Base-by-base conservation (phyloP, 805 yeast species). In the Metschnikowia similis region DNA sequence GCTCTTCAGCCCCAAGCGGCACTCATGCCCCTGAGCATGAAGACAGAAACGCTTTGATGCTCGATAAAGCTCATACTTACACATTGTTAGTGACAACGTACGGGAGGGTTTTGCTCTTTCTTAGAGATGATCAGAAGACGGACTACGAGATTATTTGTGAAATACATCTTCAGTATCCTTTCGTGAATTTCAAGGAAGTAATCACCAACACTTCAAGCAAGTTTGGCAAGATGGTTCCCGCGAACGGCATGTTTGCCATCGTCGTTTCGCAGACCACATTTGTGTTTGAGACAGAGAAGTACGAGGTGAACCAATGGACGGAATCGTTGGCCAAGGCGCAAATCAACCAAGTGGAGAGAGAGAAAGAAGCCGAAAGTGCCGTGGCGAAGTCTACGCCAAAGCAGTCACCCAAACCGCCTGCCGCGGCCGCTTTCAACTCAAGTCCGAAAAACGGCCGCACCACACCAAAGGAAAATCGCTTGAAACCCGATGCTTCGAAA, bases 51-150 rank as follows among this genome's bases (percentile, higher is more conserved):
- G 29, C 41, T 3, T 42, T 36, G 13, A 48, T 56, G 43, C 54
- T 69, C 35, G 79, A 74, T 6, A 74, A 69, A 41, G 69, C 70
- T 47, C 64, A 72, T 48, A 70, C 73, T 8, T 76, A 87, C 54
- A 75, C 84, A 1, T 57, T 84, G 51, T 55, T 85, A 11, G 68
- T 84, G 0, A 86, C 91, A 1, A 72, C 81, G 1, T 76, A 76
- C 60, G 92, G 90, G 1, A 70, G 91, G 43, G 81, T 79, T 0
- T 64, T 87, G 51, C 60, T 85, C 1, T 80, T 86, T 52, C 66
- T 69, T 56, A 66, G 76, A 31, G 77, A 70, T 48, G 66, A 69
- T 17, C 70, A 67, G 7, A 72, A 64, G 13, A 62, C 71, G 34
- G 55, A 55, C 38, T 73, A 77, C 57, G 78, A 77, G 50, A 59